Evolutionary conservation across 495 filamentous ascomycete genomes (phyloP), one percentile per base, ranked within the genome.

Genomic region (Achaetomiella virescens): DNA sequence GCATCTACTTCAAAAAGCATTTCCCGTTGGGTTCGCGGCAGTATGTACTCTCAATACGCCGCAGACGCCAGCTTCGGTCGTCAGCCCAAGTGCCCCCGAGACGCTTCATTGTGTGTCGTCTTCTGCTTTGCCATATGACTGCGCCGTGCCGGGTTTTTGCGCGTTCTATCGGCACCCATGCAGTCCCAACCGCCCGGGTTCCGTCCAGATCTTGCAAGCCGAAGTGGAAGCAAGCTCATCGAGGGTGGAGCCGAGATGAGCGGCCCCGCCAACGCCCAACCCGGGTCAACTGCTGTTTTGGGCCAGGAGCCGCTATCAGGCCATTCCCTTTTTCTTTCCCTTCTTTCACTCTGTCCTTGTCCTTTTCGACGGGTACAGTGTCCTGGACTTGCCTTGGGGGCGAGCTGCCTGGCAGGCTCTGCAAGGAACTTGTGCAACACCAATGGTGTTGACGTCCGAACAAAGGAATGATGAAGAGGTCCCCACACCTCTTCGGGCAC

Each of bases 361-460:
- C 35, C 4, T 27, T 18, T 51, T 11, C 14, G 17, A 1, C 45
- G 11, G 24, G 17, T 42, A 42, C 45, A 7, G 24, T 18, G 35
- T n/a, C 44, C 36, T 10, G 24, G 5, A 2, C 9, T 25, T 27
- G n/a, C 27, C 35, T 40, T 10, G 36, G 11, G 7, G 46, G 45
- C 25, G 11, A 50, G 36, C 20, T 41, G 48, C 48, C 31, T 50
- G 20, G 29, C n/a, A 5, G 11, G 14, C 25, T n/a, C 37, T 54
- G 58, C 58, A 57, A 40, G 58, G 58, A 57, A 61, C 58, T 61
- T 61, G 58, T 61, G 58, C 58, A 55, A 52, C 48, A 42, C 58
- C 53, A 61, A 61, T 61, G 38, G 25, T 24, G 20, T 36, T 24
- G 14, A 33, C 6, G 33, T 24, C 17, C 10, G 27, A 44, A 37